Conservation (phyloP, 1,284 basidiomycete species). For the Ceraceosorus guamensis region DNA sequence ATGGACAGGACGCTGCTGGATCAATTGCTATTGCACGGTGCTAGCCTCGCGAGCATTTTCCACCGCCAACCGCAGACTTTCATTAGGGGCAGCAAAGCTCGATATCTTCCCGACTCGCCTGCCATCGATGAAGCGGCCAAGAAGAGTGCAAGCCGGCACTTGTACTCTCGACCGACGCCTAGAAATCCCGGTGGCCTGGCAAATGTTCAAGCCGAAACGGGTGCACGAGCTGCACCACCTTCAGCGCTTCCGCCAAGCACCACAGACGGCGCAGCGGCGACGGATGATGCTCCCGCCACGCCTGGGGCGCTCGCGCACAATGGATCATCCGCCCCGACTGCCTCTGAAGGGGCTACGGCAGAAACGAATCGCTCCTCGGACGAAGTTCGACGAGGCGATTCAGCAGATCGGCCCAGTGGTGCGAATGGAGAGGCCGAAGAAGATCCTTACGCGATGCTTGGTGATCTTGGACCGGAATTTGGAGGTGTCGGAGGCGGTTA, state of each 20-base stretch:
- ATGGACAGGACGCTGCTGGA: constrained; percentile 58
- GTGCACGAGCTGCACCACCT: neutral
- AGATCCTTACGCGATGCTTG: constrained; percentile 22
- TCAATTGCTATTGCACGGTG: constrained; percentile 42
- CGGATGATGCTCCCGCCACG: neutral
- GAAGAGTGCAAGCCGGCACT: constrained; percentile 26
- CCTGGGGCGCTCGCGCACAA: neutral
- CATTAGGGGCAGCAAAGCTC: constrained; percentile 30
- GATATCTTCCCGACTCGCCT: constrained; percentile 11
- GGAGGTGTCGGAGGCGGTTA: constrained; percentile 7
- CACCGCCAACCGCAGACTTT: constrained; percentile 42
- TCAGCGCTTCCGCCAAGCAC: neutral
- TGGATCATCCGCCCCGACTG: neutral
- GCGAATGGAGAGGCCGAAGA: neutral
- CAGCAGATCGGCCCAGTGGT: neutral
- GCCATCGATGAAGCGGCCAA: constrained; percentile 35
- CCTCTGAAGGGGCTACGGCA: neutral
- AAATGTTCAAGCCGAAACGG: too few species aligned
- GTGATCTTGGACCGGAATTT: constrained; percentile 15
- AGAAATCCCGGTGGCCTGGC: neutral
- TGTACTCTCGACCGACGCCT: constrained; percentile 29
- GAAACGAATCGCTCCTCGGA: too few species aligned
- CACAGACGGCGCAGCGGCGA: neutral
- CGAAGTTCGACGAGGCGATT: constrained; percentile 1
- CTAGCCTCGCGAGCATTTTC: constrained; percentile 38